Evolutionary conservation across 2,329 filamentous ascomycete species (phyloP).

Genomic region (Fusarium sarcochroum): DNA sequence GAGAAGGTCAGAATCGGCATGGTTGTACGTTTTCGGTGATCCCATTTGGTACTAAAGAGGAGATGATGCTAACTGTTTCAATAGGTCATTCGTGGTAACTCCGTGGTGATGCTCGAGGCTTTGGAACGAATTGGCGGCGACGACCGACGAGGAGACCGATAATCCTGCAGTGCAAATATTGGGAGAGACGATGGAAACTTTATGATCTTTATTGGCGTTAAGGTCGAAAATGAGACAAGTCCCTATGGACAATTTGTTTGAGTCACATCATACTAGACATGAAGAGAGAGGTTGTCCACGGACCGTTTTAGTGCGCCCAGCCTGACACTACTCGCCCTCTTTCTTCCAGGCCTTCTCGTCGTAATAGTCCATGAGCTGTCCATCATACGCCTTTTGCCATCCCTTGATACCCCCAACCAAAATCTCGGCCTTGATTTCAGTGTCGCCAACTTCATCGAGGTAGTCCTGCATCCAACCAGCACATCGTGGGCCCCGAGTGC

Average conservation of each 20-base stretch:
- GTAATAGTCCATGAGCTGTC: conserved; percentile 65
- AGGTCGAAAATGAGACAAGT: conserved; percentile 51
- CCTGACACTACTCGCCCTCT: conserved; percentile 42
- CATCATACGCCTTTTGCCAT: conserved; percentile 66
- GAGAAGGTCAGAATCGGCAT: conserved; percentile 93
- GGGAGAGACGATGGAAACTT: conserved; percentile 34
- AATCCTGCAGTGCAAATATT: conserved; percentile 22
- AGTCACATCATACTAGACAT: conserved; percentile 51
- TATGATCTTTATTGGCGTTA: conserved; percentile 53
- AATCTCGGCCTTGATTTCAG: conserved; percentile 61
- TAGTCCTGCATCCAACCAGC: conserved; percentile 71
- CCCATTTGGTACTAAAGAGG: neutral
- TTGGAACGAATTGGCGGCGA: conserved; percentile 77
- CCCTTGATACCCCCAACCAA: conserved; percentile 68
- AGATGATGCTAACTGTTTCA: conserved; percentile 44
- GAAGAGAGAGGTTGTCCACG: conserved; percentile 46
- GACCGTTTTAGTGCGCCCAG: conserved; percentile 30
- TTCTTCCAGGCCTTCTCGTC: conserved; percentile 58
- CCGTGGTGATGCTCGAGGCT: conserved; percentile 97
- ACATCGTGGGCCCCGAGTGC: conserved; percentile 64
- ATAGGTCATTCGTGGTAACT: conserved; percentile 95
- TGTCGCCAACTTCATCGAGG: conserved; percentile 61
- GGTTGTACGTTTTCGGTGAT: conserved; percentile 74
- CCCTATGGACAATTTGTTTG: conserved; percentile 38
- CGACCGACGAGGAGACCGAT: conserved; percentile 60